Base-by-base conservation (phyloP, 768 basidiomycete species). In the Pilatotrama ljubarskyi region DNA sequence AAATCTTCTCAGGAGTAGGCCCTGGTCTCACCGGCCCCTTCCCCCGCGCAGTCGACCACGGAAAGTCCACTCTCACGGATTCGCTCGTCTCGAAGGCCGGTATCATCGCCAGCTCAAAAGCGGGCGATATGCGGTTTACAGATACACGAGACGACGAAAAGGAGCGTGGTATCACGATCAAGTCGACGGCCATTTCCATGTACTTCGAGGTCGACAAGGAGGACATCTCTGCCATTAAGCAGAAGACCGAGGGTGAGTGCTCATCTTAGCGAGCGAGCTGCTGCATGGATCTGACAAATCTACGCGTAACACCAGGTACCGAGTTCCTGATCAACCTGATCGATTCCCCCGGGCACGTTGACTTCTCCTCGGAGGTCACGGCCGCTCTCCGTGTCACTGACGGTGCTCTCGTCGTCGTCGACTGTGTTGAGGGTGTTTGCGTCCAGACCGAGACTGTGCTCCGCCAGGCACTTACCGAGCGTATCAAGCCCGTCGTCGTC, bases 291-390 rank as follows among this genome's bases (percentile, higher is more conserved):
- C 24, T 42, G 58, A 38, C 35, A 36, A 54, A 62, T 64, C 50
- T 53, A 14, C 47, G 51, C 38, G 44, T 46, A 43, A 22, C 25
- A 43, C 54, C 60, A 88, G 94, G 95, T 65, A 82, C 86, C 73
- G 93, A 98, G 76, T 99, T 99, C 85, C 85, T 99, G 84, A 98
- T 99, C 84, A 99, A 99, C 81, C 80, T 99, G 80, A 98, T 99
- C 81, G 97, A 99, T 76, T 98, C 95, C 8, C 97, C 97, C 54
- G 97, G 97, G 70, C 97, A 99, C 86, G 97, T 99, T 77, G 97
- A 99, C 77, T 99, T 99, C 84, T 99, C 97, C 35, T 98, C 97
- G 52, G 97, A 99, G 78, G 97, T 99, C 70, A 99, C 97, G 2
- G 97, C 97, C 63, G 97, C 97, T 66, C 93, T 99, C 73, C 97